phyloP scores from a whole-genome alignment of 495 filamentous ascomycete genomes.

The Evansstolkia leycettana region DNA sequence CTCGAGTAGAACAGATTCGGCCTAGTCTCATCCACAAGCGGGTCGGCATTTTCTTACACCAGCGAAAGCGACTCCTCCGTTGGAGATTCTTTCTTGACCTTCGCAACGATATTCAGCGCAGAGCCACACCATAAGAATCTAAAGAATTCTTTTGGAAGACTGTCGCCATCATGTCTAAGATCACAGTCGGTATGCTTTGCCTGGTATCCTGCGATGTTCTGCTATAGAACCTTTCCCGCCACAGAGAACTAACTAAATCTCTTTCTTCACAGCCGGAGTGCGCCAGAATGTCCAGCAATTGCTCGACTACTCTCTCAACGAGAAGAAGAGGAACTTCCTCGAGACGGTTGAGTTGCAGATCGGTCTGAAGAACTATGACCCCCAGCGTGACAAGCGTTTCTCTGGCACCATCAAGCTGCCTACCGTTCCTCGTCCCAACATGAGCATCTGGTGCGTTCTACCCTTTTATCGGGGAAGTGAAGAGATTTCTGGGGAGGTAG shows the following conservation, averaged over 20 bases:
- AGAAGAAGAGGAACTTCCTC: conserved; percentile 99
- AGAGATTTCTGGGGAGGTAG: neutral
- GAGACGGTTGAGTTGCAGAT: conserved; percentile 89
- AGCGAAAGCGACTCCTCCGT: conserved; percentile 8
- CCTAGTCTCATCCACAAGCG: conserved; percentile 34
- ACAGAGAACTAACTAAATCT: conserved; percentile 3
- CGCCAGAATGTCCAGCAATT: conserved; percentile 83
- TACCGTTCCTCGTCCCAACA: conserved; percentile 77
- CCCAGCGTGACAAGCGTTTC: conserved; percentile 99
- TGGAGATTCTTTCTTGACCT: conserved; percentile 6
- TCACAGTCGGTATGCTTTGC: conserved; percentile 56
- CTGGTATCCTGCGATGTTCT: too few relatives aligned
- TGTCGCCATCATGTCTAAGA: conserved; percentile 67
- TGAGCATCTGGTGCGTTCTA: conserved; percentile 71
- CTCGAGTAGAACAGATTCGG: conserved; percentile 17
- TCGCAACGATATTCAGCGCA: conserved; percentile 30
- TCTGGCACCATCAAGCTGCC: conserved; percentile 95
- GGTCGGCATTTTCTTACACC: conserved; percentile 24
- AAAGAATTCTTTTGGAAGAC: conserved; percentile 44
- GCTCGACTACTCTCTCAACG: conserved; percentile 86
- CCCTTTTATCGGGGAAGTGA: neutral
- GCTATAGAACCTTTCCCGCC: too few relatives aligned
- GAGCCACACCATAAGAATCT: conserved; percentile 63
- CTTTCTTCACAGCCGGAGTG: conserved; percentile 64
- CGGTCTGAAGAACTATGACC: conserved; percentile 99